Base-by-base conservation (phyloP, 2,329 filamentous ascomycete genomes). In the Aspergillus aculeatus region DNA sequence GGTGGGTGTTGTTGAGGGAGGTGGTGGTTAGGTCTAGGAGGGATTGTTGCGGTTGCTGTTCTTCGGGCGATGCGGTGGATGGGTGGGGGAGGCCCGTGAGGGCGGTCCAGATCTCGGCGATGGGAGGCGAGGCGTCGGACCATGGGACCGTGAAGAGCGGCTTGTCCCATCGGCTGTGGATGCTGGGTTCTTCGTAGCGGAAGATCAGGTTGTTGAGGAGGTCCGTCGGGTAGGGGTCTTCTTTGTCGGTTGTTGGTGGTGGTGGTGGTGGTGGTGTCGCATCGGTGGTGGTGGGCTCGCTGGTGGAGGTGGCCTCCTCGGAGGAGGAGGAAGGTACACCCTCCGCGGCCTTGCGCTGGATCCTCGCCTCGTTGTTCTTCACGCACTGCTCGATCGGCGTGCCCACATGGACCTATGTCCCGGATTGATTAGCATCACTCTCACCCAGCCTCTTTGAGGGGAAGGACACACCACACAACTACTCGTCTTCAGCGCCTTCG, bases 141-240 rank as follows among this genome's bases (percentile, higher is more conserved):
- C 80, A 82, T 5, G 84, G 81, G 1, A 88, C 81, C 10, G 84
- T 86, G 76, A 88, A 89, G 21, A 88, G 80, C 0, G 86, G 86
- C 51, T 84, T 85, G 70, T 89, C 86, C 86, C 86, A 89, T 54
- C 86, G 80, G 51, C 80, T 85, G 80, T 87, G 84, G 41, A 83
- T 85, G 68, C 84, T 86, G n/a, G 86, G 86, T 74, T 88, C 86
- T 75, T 89, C 86, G 69, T 87, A 88, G 60, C 86, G 80, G 73
- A 86, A 88, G 65, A 87, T 81, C 48, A 89, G 81, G 67, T 88
- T 88, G 63, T 85, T 80, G 65, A 88, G 85, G 56, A 86, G 81
- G 16, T 84, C 82, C 5, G 82, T 70, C 0, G 80, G 78, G 66
- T 88, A 87, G 2, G 66, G 68, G 65, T 76, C 72, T 63, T 76